Base-by-base conservation (phyloP, 1,284 basidiomycete species). In the Heliocybe sulcata region DNA sequence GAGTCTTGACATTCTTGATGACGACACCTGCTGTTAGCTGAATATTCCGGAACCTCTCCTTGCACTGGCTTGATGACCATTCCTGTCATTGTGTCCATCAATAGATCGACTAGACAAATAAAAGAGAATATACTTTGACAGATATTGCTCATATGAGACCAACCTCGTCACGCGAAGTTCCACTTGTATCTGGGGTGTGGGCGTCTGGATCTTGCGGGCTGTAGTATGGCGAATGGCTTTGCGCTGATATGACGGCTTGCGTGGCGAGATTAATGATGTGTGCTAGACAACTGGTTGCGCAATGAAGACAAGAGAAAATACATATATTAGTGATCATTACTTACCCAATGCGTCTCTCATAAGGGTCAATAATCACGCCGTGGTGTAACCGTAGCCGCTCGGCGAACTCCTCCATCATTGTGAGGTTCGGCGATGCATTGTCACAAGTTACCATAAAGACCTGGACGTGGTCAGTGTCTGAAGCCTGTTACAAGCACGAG, bases 181-280 rank as follows among this genome's bases (percentile, higher is more conserved):
- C 16, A 26, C 6, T 29, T 25, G 9, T 25, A 25, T 16, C 31
- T 1, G 23, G 23, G 27, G 53, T 35, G 9, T 55, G 54, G 8
- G 19, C 53, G 11, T 59, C 54, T 1, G 56, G 56, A 9, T 19
- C 11, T 6, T 20, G 35, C 8, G 58, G 58, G 23, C 57, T 33
- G 27, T 54, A 59, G 42, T 59, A 52, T 10, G n/a, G 14, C 0
- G 56, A 51, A 23, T 55, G 49, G 45, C 54, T 55, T 22, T 57
- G 51, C 2, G 35, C 25, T 2, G 20, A 22, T 19, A 59, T 54
- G 3, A 59, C 12, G 1, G 54, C 58, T 42, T 59, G 56, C 0
- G 54, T 59, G 0, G 54, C 56, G 1, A 59, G 54, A 22, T 59
- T 59, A 31, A 59, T 54, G 35, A 57, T 55, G 51, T 59, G 58